phyloP scores from a whole-genome alignment of 371 early-diverging fungal species.

The Dentiscutata heterogama region DNA sequence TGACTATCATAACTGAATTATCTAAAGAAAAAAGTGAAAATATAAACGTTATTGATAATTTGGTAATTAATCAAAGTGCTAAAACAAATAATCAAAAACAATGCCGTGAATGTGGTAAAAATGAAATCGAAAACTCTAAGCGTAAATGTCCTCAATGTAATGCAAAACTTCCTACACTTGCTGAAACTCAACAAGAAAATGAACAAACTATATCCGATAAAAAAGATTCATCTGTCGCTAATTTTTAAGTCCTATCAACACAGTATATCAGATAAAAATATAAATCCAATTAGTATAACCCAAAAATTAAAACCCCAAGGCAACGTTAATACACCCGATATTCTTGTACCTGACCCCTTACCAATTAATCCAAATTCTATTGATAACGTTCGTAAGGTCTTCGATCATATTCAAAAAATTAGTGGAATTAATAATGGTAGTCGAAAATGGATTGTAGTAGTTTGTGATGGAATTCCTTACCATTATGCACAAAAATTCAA shows the following conservation, averaged over 20 bases:
- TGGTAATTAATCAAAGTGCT: too few species aligned
- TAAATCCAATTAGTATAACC: background rate
- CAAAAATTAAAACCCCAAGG: background rate
- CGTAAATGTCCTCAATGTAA: too few species aligned
- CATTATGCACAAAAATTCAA: background rate
- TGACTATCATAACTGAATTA: background rate
- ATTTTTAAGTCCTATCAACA: background rate
- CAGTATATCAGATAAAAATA: background rate
- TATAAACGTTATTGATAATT: too few species aligned
- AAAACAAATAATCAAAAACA: too few species aligned
- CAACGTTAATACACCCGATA: background rate
- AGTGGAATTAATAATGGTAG: background rate
- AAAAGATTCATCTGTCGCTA: background rate
- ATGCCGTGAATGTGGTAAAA: too few species aligned
- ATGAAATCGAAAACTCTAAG: too few species aligned
- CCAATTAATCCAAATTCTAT: background rate
- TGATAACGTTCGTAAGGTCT: background rate
- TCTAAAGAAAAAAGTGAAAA: conserved; percentile 3
- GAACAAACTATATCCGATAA: too few species aligned
- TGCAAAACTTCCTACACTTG: too few species aligned
- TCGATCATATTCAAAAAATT: conserved; percentile 5
- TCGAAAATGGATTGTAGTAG: conserved; percentile 26
- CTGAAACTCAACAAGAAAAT: too few species aligned
- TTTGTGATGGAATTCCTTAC: background rate
- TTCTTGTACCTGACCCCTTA: background rate